These are phyloP conservation scores for Hypomontagnella monticulosa DNA, from an alignment of 495 filamentous ascomycete species.

Conservation along the genomic window DNA sequence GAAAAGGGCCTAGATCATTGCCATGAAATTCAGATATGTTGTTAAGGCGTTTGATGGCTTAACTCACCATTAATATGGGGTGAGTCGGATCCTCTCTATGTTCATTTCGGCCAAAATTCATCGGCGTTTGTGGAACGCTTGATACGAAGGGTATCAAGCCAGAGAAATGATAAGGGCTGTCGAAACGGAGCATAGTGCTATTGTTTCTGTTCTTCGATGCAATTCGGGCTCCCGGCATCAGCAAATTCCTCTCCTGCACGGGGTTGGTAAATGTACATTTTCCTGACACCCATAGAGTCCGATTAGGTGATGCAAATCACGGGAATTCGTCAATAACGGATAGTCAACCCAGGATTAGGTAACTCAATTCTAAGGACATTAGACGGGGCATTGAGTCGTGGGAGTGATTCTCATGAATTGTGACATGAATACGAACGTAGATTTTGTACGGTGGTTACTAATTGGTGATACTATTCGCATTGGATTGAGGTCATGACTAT, in stretches of 20 bases:
- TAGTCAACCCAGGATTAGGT: neutral
- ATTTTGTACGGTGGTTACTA: no score
- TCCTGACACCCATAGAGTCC: slow-evolving; percentile 24
- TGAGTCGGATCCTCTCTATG: neutral
- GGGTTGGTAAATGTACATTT: slow-evolving; percentile 3
- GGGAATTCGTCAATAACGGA: neutral
- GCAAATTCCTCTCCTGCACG: neutral
- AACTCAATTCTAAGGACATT: neutral
- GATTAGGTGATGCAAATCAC: slow-evolving; percentile 38
- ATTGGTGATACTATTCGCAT: no score
- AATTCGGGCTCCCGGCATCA: slow-evolving; percentile 3
- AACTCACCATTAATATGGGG: neutral
- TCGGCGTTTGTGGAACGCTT: slow-evolving; percentile 25
- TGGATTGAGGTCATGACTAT: no score
- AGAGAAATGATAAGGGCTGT: slow-evolving; percentile 6
- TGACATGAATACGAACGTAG: neutral
- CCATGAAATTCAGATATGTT: slow-evolving; percentile 7
- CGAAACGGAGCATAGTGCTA: slow-evolving; percentile 14
- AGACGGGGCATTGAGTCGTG: neutral
- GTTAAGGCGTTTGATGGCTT: slow-evolving; percentile 21
- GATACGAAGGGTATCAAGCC: neutral
- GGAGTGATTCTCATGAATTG: neutral
- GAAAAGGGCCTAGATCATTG: neutral
- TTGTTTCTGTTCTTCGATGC: slow-evolving; percentile 16
- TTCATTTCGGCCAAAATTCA: neutral